Conservation (phyloP, 257 asterid genomes). For the Plantago elongata region DNA sequence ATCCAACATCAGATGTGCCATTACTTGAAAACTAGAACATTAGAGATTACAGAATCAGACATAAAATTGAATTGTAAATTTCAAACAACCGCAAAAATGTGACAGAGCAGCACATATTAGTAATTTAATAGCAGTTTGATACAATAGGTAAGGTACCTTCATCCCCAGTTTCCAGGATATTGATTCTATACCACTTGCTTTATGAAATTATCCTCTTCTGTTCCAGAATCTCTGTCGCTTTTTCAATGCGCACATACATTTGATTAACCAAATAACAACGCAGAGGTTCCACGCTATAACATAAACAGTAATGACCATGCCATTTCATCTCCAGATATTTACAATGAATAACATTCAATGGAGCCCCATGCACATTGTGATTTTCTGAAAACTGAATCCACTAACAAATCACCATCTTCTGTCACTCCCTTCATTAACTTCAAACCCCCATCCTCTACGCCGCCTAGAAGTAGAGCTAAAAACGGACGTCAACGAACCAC, state of each 20-base stretch:
- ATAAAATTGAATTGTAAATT: not conserved
- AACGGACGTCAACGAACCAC: conserved; percentile 40
- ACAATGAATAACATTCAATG: conserved; percentile 17
- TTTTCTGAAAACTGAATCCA: conserved; percentile 1
- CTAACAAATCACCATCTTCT: conserved; percentile 35
- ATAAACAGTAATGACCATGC: conserved; percentile 3
- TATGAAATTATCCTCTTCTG: conserved; percentile 6
- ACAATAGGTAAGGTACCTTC: conserved; percentile 25
- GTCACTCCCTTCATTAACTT: conserved; percentile 28
- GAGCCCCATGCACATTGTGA: conserved; percentile 7
- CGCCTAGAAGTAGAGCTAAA: conserved; percentile 44
- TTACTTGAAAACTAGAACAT: not conserved
- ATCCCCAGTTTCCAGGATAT: conserved; percentile 18
- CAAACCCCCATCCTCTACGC: conserved; percentile 46
- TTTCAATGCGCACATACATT: conserved; percentile 17
- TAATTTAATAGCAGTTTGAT: conserved; percentile 16
- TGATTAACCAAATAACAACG: conserved; percentile 15
- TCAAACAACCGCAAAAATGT: conserved; percentile 13
- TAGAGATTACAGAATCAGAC: not conserved
- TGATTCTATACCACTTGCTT: conserved; percentile 13
- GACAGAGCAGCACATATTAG: conserved; percentile 14
- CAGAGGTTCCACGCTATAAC: conserved; percentile 13
- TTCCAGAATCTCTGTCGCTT: conserved; percentile 8
- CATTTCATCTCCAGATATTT: conserved; percentile 26
- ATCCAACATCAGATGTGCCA: no score